A percentile compares a stretch with the other conserved stretches of the same genome.
phyloP scores from a whole-genome alignment of 2,329 filamentous ascomycete genomes.

The Gliomastix tumulicola region DNA sequence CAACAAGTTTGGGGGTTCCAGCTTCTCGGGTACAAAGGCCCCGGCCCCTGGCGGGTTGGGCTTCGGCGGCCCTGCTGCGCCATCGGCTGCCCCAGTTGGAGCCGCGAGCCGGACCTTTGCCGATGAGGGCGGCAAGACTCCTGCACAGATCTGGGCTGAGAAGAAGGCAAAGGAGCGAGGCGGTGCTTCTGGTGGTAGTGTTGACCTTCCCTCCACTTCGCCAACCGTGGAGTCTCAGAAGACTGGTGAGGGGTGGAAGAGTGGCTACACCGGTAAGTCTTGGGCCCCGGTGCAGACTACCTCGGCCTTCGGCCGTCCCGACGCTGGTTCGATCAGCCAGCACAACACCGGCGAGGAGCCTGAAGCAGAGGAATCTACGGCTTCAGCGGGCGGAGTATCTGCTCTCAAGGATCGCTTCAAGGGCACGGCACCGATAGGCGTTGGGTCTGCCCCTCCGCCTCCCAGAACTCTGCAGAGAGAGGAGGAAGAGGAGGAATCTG shows the following conservation, averaged over 20 bases:
- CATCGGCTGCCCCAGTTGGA: constrained; percentile 57
- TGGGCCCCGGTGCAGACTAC: constrained; percentile 77
- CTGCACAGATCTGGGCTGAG: constrained; percentile 94
- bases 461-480: constrained; percentile 18
- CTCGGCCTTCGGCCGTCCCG: constrained; percentile 60
- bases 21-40: constrained; percentile 84
- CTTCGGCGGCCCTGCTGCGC: constrained; percentile 50
- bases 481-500: constrained; percentile 37
- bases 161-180: constrained; percentile 81
- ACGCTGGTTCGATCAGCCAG: constrained; percentile 35
- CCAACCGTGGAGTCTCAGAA: constrained; percentile 54
- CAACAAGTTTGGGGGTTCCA: constrained; percentile 73
- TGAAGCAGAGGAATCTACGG: constrained; percentile 46
- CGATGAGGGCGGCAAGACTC: constrained; percentile 90
- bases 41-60: constrained; percentile 67
- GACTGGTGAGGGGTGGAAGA: constrained; percentile 76
- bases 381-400: constrained; percentile 58
- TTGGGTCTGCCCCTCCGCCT: constrained; percentile 26
- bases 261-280: constrained; percentile 80
- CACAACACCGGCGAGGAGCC: constrained; percentile 60
- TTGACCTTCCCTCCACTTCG: constrained; percentile 30
- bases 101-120: constrained; percentile 89
- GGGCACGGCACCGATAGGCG: constrained; percentile 64
- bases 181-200: constrained; percentile 12
- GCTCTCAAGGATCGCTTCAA: constrained; percentile 80